phyloP scores from a whole-genome alignment of 352 stramenopile genomes.

The Pilasporangium apinafurcum region DNA sequence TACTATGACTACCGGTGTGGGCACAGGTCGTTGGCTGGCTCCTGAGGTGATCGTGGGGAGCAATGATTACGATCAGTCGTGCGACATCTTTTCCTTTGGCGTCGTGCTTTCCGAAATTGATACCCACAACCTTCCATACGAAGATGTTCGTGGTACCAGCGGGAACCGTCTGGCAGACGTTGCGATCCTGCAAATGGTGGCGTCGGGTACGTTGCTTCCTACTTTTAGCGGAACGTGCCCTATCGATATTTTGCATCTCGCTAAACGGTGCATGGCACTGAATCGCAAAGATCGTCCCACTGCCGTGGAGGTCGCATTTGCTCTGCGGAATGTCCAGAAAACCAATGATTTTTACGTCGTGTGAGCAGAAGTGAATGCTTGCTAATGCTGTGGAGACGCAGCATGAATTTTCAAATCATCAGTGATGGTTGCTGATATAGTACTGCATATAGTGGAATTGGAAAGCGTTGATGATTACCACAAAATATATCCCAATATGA shows the following conservation, averaged over 20 bases:
- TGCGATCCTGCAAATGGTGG: slow-evolving; percentile 47
- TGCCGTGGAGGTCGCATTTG: slow-evolving; percentile 44
- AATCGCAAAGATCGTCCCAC: slow-evolving; percentile 25
- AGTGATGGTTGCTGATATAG: too few relatives aligned
- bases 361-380: too few relatives aligned
- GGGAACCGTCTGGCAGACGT: slow-evolving; percentile 30
- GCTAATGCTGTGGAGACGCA: too few relatives aligned
- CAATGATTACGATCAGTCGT: slow-evolving; percentile 38
- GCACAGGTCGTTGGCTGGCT: slow-evolving; percentile 44
- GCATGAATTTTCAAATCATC: background rate
- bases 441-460: background rate
- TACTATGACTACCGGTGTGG: slow-evolving; percentile 46
- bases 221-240: slow-evolving; percentile 35
- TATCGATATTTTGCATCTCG: slow-evolving; percentile 23
- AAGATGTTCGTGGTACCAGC: slow-evolving; percentile 17
- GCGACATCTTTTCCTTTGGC: slow-evolving; percentile 46
- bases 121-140: slow-evolving; percentile 51
- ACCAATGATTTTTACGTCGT: slow-evolving; percentile 15
- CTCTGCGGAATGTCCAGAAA: slow-evolving; percentile 35
- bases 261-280: slow-evolving; percentile 31
- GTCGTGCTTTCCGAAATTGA: slow-evolving; percentile 54
- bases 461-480: background rate
- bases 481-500: too few relatives aligned
- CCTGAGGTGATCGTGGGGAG: slow-evolving; percentile 41
- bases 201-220: slow-evolving; percentile 27